phyloP scores from a whole-genome alignment of 208 protist genomes.

The Leptomonas pyrrhocoris region DNA sequence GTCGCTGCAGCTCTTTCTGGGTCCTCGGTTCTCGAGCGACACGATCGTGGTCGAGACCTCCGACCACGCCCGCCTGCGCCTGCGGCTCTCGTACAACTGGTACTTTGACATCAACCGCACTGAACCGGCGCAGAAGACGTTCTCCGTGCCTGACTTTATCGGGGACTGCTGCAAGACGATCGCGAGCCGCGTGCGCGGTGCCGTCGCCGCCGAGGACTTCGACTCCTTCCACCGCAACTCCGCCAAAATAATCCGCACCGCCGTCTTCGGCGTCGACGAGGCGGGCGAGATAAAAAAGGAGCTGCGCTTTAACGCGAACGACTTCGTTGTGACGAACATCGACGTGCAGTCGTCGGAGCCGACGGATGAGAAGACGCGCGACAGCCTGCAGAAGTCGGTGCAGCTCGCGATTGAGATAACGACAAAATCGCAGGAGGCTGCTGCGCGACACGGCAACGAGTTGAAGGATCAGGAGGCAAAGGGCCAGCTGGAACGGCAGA shows the following conservation, averaged over 20 bases:
- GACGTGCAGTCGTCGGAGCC: slow-evolving; percentile 95
- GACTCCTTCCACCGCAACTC: slow-evolving; percentile 97
- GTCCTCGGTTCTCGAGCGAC: slow-evolving; percentile 95
- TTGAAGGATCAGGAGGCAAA: slow-evolving; percentile 93
- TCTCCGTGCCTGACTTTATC: slow-evolving; percentile 96
- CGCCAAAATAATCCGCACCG: slow-evolving; percentile 93
- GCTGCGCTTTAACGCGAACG: slow-evolving; percentile 90
- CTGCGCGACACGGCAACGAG: slow-evolving; percentile 92
- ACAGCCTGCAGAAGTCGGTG: slow-evolving; percentile 96
- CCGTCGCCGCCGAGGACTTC: slow-evolving; percentile 93
- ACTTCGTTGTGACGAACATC: slow-evolving; percentile 95
- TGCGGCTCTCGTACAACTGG: slow-evolving; percentile 98
- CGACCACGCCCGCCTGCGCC: slow-evolving; percentile 94
- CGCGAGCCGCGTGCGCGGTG: slow-evolving; percentile 94
- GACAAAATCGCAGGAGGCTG: slow-evolving; percentile 96
- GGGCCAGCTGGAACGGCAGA: slow-evolving; percentile 92
- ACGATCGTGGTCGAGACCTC: slow-evolving; percentile 95
- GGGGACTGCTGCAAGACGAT: slow-evolving; percentile 98
- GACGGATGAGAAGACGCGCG: slow-evolving; percentile 92
- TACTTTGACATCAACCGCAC: slow-evolving; percentile 85
- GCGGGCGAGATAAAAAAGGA: slow-evolving; percentile 52
- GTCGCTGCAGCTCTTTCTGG: slow-evolving; percentile 93
- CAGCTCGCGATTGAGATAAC: slow-evolving; percentile 98
- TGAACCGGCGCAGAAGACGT: slow-evolving; percentile 44
- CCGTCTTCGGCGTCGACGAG: slow-evolving; percentile 92